Evolutionary conservation across 345 rosid species (phyloP), one percentile per base, ranked within the genome.

Genomic region (Salix arbutifolia): DNA sequence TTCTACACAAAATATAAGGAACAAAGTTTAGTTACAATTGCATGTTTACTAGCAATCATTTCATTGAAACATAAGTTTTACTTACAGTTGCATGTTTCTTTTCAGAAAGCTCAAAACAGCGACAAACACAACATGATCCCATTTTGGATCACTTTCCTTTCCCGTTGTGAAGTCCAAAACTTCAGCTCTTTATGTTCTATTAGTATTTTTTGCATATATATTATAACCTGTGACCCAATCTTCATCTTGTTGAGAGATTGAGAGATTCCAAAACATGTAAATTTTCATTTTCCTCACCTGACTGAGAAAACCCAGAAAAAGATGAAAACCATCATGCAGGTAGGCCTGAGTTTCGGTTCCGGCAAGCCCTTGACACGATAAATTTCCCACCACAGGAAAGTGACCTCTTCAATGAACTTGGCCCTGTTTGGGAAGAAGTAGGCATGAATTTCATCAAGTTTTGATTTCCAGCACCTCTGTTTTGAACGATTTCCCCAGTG

Each of bases 371-470:
- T 46, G 84, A 79, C 53, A 82, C 72, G 60, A 86, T 80, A 83
- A 84, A 83, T 81, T 87, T 87, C 5, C 92, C 97, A 68, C 81
- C 84, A 79, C 82, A 88, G 7, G 98, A 93, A 64, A 86, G 46
- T 38, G 95, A 89, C 75, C 95, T 90, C 75, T 80, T 88, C 74
- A 85, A 77, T 72, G 87, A 86, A 77, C 83, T 78, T 70, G 89
- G 81, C 17, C 84, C 70, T 35, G 61, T 78, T 25, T 75, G 83
- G 61, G 80, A 73, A 23, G 89, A 82, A 69, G 84, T 64, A 28
- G 84, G 87, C 73, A 67, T 71, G 44, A 76, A 67, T 69, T 76
- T 82, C 16, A 42, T 35, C 76, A 80, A 80, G 71, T 82, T 79
- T 68, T 82, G 58, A 71, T 69, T 84, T 69, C 88, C 82, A 60